phyloP scores from a whole-genome alignment of 345 rosid genomes.

The Carallia brachiata region DNA sequence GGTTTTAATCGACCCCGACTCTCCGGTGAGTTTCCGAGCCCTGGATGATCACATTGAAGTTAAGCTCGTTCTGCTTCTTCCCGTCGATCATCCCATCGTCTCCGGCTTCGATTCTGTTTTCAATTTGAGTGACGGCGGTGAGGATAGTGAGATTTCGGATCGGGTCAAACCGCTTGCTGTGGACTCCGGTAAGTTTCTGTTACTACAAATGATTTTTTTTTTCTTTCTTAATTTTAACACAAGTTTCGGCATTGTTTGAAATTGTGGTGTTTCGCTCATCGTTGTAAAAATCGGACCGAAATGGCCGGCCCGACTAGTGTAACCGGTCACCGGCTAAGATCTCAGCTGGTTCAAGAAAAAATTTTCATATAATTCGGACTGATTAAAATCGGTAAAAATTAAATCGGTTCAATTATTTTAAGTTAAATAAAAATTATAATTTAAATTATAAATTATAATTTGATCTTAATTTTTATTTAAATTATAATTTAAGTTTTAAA shows the following conservation, averaged over 20 bases:
- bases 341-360: too few species aligned
- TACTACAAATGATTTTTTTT: background rate
- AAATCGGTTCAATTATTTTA: too few species aligned
- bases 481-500: too few species aligned
- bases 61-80: conserved; percentile 75
- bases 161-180: conserved; percentile 36
- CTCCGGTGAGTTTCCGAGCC: conserved; percentile 44
- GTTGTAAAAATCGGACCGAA: too few species aligned
- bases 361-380: too few species aligned
- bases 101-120: conserved; percentile 41
- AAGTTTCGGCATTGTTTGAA: background rate
- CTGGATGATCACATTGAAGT: conserved; percentile 80
- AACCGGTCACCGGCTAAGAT: too few species aligned
- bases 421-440: too few species aligned
- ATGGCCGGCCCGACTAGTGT: too few species aligned
- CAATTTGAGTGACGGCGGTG: conserved; percentile 32
- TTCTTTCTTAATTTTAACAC: background rate
- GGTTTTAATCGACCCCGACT: conserved; percentile 62
- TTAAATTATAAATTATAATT: too few species aligned
- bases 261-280: background rate
- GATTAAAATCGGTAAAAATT: too few species aligned
- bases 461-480: too few species aligned
- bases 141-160: conserved; percentile 17
- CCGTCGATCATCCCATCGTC: conserved; percentile 77
- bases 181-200: conserved; percentile 45